Base-by-base conservation (phyloP, 176 grass and related monocot genomes). In the Ensete glaucum region DNA sequence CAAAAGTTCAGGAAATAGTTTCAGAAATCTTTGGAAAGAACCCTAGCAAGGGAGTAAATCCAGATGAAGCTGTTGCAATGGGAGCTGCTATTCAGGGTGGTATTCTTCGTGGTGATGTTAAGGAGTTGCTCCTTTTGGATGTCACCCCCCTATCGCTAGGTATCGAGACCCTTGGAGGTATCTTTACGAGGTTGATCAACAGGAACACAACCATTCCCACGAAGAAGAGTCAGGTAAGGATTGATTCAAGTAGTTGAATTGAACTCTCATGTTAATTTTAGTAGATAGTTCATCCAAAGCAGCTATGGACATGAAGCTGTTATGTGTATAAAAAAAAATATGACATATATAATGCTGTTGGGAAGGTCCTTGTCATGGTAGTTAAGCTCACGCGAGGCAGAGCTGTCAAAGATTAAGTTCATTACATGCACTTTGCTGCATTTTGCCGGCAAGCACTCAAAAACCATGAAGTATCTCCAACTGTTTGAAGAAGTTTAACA, bases 31-130 rank as follows among this genome's bases (percentile, higher is more conserved):
- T 76, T 63, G 74, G 74, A 58, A 63, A 76, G 74, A 56, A 25
- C 59, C 74, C 74, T 19, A 76, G 74, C 74, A 76, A 76, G 57
- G 74, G 74, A 63, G 74, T 63, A 14, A 76, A 76, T 63, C 74
- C 74, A 14, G 74, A 76, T 63, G 74, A 76, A 50, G 74, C 74
- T 22, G 74, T 62, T 50, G 74, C 74, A 21, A 76, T 76, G 74
- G 74, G 74, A 50, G 74, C 74, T 76, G 74, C 74, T 50, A 76
- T 76, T 15, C 74, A 63, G 48, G 74, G 54, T 50, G 74, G 74
- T 20, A 76, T 76, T 62, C 74, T 62, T 62, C 55, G 55, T 20
- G 74, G 74, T 8, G 74, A 76, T 76, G 74, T 76, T 12, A 76
- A 62, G 56, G 74, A 62, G 29, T 19, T 76, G 26, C 56, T 76